These are phyloP conservation scores for Naematelia encephala DNA, from an alignment of 768 basidiomycete genomes.

Conservation along the genomic window DNA sequence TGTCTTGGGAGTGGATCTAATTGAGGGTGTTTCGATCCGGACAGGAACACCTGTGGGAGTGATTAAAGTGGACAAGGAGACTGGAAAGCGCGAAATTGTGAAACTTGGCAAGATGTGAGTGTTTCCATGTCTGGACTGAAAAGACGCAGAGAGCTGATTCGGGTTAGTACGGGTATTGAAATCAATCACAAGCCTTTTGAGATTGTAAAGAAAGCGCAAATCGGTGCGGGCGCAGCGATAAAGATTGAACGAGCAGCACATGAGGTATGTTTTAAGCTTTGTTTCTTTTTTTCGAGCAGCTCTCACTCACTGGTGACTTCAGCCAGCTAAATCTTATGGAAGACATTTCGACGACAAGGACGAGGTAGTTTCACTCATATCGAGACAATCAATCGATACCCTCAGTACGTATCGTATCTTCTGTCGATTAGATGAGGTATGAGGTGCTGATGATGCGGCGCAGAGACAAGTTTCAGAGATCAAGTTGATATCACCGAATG, in stretches of 20 bases:
- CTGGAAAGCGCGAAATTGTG: conserved; percentile 85
- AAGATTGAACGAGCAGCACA: conserved; percentile 98
- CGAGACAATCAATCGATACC: conserved; percentile 89
- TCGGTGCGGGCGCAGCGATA: conserved; percentile 94
- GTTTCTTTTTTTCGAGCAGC: too few relatives aligned
- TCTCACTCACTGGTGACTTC: too few relatives aligned
- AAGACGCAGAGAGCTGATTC: conserved; percentile 8
- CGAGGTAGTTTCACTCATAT: conserved; percentile 84
- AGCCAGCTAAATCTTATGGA: conserved; percentile 82
- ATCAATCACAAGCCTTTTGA: conserved; percentile 92
- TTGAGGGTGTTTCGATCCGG: conserved; percentile 76
- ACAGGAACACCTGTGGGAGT: conserved; percentile 94
- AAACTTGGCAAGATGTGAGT: conserved; percentile 90
- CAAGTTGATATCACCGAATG: conserved; percentile 90
- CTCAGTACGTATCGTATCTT: conserved; percentile 71
- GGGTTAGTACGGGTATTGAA: conserved; percentile 80
- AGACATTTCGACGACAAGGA: conserved; percentile 84
- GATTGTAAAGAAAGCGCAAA: conserved; percentile 86
- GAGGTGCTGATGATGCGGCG: conserved; percentile 11
- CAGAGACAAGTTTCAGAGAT: conserved; percentile 75
- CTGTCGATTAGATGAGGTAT: too few relatives aligned
- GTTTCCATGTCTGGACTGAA: background rate
- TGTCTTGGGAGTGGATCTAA: conserved; percentile 91
- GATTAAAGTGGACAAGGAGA: conserved; percentile 81
- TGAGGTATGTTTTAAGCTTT: conserved; percentile 56